phyloP scores from a whole-genome alignment of 345 rosid genomes.

The Bruguiera sexangula region DNA sequence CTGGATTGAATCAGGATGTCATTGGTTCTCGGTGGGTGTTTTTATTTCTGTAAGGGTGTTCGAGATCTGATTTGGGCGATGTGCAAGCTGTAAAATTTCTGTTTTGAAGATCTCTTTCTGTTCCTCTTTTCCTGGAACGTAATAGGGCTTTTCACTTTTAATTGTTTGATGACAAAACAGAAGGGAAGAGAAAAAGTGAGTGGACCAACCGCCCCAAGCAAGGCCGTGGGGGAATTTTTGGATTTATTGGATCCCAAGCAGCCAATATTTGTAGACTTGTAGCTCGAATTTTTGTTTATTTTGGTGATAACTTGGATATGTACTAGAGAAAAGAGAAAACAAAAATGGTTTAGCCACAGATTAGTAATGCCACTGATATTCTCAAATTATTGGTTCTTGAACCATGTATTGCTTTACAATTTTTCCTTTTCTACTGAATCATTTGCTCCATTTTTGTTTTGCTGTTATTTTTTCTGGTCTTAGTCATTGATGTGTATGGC shows the following conservation, averaged over 20 bases:
- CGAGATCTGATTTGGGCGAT: slow-evolving; percentile 13
- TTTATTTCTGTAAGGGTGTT: not conserved
- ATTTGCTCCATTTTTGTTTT: not conserved
- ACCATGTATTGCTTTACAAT: not conserved
- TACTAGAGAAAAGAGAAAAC: no score
- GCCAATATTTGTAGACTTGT: no score
- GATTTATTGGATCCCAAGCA: no score
- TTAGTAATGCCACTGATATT: no score
- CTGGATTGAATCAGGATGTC: not conserved
- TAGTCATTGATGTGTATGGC: not conserved
- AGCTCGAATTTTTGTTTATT: no score
- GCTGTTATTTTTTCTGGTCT: not conserved
- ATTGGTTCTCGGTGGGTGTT: not conserved
- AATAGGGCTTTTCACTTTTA: not conserved
- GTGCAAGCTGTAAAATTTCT: not conserved
- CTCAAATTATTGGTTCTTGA: no score
- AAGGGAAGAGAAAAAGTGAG: not conserved
- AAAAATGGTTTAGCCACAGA: no score
- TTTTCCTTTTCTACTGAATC: not conserved
- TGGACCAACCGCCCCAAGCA: not conserved
- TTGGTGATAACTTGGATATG: no score
- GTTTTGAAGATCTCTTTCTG: not conserved
- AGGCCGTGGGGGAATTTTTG: not conserved
- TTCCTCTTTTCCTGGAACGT: not conserved
- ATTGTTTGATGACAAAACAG: not conserved